Evolutionary conservation across 495 filamentous ascomycete species (phyloP), one percentile per base, ranked within the genome.

Genomic region (Aspergillus sclerotiicarbonarius): DNA sequence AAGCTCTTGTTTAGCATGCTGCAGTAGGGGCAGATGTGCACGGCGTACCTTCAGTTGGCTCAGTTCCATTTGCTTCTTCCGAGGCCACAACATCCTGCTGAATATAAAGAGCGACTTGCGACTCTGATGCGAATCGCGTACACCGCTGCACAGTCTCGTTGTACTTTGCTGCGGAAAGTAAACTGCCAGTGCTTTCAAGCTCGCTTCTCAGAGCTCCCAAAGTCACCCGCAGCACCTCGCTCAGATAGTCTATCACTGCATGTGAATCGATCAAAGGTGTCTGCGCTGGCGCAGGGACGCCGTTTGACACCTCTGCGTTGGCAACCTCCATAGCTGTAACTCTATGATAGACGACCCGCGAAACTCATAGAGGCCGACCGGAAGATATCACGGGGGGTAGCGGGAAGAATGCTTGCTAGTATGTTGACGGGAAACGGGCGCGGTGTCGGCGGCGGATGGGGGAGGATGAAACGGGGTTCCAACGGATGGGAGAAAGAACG

Each of bases 41-140:
- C 31, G 37, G 63, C 66, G 43, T 70, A 78, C 78, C 67, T 58
- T 75, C 62, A 54, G 74, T 76, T 59, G 83, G 80, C 46, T 70
- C 65, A 53, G 72, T 69, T n/a, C 72, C 75, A 56, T 84, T 80
- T 47, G 76, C 61, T 52, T 81, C 69, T 50, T 84, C 81, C n/a
- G 78, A 73, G 20, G 76, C 72, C 41, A 84, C 72, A 33, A 89
- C 68, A 65, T 96, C 90, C 73, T 96, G 96, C 65, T 91, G 88
- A 57, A 95, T 88, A 73, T 96, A 98, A 50, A 99, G 75, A 25
- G 87, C 91, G 39, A 87, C 82, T 76, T 96, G 91, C 48, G 89
- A 76, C 72, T 97, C 94, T 29, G 86, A 84, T 49, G 91, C 90
- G 71, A 96, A 99, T 64, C 93, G 86, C 59, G 84, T 87, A 73